These are phyloP conservation scores for Petunia hybrid DNA, from an alignment of 305 asterid genomes.

Conservation along the genomic window DNA sequence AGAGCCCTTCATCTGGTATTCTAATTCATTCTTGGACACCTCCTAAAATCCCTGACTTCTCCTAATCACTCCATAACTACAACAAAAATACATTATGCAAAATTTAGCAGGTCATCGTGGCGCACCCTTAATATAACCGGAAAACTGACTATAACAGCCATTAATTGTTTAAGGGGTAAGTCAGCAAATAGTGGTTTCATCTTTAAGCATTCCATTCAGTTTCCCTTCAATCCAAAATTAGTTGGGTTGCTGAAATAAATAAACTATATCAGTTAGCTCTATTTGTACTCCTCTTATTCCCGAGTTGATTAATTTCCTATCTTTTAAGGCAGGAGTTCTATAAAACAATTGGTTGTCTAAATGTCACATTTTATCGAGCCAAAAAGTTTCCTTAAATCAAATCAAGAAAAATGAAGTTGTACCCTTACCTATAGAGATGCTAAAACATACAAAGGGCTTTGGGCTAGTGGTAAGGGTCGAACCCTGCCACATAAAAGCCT, in stretches of 20 bases:
- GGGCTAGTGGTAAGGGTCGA: no score
- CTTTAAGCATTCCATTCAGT: neutral
- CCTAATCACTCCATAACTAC: neutral
- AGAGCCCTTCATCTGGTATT: neutral
- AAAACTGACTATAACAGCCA: neutral
- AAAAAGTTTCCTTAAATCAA: neutral
- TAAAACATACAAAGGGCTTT: neutral
- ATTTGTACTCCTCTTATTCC: neutral
- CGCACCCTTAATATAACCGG: neutral
- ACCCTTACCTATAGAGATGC: neutral
- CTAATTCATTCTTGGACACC: neutral
- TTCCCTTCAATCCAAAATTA: neutral
- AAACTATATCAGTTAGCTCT: neutral
- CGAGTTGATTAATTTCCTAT: neutral
- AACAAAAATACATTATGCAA: neutral
- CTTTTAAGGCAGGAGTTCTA: neutral
- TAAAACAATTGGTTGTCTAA: neutral
- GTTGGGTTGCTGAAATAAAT: neutral
- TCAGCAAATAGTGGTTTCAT: neutral
- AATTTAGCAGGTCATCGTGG: conserved; percentile 15
- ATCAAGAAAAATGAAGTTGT: neutral
- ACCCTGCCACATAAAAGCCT: no score
- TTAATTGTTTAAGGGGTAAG: neutral
- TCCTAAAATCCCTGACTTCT: neutral
- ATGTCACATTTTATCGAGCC: neutral